Evolutionary conservation across 2,329 filamentous ascomycete genomes (phyloP).

Genomic region (Sarocladiaceae sp.): DNA sequence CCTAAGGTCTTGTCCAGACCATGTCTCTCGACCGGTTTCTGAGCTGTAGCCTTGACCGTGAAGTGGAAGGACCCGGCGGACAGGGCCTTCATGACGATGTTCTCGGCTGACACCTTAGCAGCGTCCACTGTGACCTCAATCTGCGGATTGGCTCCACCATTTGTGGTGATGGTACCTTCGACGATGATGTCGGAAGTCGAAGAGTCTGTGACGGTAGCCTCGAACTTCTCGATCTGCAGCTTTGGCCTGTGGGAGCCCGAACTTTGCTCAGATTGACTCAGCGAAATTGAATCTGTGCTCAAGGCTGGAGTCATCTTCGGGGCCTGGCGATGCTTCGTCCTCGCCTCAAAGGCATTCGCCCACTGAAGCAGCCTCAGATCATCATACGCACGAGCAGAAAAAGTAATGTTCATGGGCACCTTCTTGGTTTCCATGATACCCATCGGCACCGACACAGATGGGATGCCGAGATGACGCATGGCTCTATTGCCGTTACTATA

Average conservation of each 20-base stretch:
- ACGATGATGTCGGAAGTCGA: background rate
- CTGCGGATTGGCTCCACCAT: background rate
- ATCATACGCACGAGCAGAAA: slow-evolving; percentile 8
- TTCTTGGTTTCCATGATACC: background rate
- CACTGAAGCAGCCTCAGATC: slow-evolving; percentile 7
- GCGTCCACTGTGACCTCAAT: background rate
- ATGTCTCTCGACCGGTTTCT: slow-evolving; percentile 9
- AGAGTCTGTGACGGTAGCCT: background rate
- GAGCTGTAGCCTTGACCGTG: background rate
- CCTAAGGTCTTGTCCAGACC: slow-evolving; percentile 13
- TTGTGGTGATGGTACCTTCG: background rate
- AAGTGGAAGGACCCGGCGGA: background rate
- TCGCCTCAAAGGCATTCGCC: slow-evolving; percentile 14
- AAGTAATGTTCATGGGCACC: background rate
- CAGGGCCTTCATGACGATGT: background rate
- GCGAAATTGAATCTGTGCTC: slow-evolving; percentile 12
- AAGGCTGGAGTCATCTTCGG: slow-evolving; percentile 13
- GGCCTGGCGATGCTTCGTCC: slow-evolving; percentile 6
- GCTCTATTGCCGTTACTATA: slow-evolving; percentile 2
- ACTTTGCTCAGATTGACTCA: background rate
- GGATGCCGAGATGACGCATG: background rate
- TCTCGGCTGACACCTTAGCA: background rate
- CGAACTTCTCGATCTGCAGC: background rate
- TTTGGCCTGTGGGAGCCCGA: background rate
- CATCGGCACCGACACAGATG: background rate